Conservation (phyloP, 78 protist species). For the Dictyostelium purpureum region DNA sequence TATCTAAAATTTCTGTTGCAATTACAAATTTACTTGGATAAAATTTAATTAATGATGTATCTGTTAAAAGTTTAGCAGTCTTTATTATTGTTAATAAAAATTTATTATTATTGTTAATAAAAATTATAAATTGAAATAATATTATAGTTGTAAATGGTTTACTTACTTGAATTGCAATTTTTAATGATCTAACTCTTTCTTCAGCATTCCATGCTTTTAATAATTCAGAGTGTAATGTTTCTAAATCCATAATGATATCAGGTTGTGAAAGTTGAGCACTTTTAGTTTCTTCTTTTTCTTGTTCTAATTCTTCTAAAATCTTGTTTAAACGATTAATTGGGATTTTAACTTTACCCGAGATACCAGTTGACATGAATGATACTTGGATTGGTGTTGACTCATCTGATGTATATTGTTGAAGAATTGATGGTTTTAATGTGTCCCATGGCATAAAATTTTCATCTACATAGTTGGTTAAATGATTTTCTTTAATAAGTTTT, state of each 20-base stretch:
- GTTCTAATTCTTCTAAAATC: conserved; percentile 71
- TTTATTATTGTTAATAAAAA: background rate
- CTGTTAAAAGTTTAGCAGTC: conserved; percentile 85
- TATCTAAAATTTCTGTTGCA: conserved; percentile 93
- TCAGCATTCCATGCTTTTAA: conserved; percentile 84
- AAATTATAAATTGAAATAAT: no score
- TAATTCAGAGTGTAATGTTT: conserved; percentile 82
- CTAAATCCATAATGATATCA: conserved; percentile 84
- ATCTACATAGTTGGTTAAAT: conserved; percentile 24
- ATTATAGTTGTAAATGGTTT: background rate
- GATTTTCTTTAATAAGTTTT: conserved; percentile 13
- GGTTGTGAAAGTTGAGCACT: conserved; percentile 53
- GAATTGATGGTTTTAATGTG: conserved; percentile 71
- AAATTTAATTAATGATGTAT: conserved; percentile 81
- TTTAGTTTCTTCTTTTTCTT: conserved; percentile 60
- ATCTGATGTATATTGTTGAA: conserved; percentile 81
- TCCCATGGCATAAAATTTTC: conserved; percentile 82
- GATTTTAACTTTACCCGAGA: conserved; percentile 61
- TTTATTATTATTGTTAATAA: background rate
- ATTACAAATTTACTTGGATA: conserved; percentile 95
- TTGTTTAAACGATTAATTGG: conserved; percentile 68
- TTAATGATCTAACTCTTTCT: conserved; percentile 89
- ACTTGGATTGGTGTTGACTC: conserved; percentile 52
- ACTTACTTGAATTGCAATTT: conserved; percentile 89
- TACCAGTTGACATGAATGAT: conserved; percentile 43